These are phyloP conservation scores for Emergomyces orientalis DNA, from an alignment of 2,329 filamentous ascomycete genomes.

Conservation along the genomic window DNA sequence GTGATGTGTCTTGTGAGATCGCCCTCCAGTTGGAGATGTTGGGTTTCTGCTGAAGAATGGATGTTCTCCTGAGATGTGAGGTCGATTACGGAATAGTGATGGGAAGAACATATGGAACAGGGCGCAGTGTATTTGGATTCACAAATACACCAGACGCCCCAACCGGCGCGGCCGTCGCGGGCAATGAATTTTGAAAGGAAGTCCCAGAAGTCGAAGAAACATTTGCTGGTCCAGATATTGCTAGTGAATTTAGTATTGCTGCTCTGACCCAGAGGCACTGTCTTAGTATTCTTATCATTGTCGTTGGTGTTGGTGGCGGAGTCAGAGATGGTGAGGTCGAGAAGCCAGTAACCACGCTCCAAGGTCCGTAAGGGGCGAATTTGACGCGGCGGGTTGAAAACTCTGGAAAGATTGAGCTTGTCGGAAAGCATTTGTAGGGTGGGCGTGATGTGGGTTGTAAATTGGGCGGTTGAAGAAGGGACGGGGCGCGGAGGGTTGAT, in stretches of 20 bases:
- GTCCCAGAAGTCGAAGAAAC: slow-evolving; percentile 35
- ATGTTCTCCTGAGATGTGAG: not conserved
- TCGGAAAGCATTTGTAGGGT: slow-evolving; percentile 46
- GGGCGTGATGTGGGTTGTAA: slow-evolving; percentile 50
- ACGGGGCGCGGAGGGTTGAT: slow-evolving; percentile 49
- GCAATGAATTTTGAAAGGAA: slow-evolving; percentile 32
- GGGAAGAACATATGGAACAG: not conserved
- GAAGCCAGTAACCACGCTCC: slow-evolving; percentile 70
- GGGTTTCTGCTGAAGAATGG: not conserved
- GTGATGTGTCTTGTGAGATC: slow-evolving; percentile 23
- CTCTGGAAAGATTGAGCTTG: slow-evolving; percentile 43
- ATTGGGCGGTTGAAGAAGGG: slow-evolving; percentile 32
- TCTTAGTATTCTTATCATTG: slow-evolving; percentile 30
- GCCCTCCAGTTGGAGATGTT: not conserved
- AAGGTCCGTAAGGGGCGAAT: slow-evolving; percentile 45
- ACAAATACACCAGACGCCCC: slow-evolving; percentile 37
- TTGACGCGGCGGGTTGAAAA: slow-evolving; percentile 46
- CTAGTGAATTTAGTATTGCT: not conserved
- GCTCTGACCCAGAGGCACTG: not conserved
- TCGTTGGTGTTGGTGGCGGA: slow-evolving; percentile 55
- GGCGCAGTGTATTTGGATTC: slow-evolving; percentile 14
- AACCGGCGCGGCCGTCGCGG: slow-evolving; percentile 34
- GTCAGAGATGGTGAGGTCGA: slow-evolving; percentile 51
- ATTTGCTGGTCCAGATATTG: slow-evolving; percentile 26
- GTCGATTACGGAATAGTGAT: not conserved